Conservation (phyloP, 139 green algal genomes). For the Picochlorum sp. region DNA sequence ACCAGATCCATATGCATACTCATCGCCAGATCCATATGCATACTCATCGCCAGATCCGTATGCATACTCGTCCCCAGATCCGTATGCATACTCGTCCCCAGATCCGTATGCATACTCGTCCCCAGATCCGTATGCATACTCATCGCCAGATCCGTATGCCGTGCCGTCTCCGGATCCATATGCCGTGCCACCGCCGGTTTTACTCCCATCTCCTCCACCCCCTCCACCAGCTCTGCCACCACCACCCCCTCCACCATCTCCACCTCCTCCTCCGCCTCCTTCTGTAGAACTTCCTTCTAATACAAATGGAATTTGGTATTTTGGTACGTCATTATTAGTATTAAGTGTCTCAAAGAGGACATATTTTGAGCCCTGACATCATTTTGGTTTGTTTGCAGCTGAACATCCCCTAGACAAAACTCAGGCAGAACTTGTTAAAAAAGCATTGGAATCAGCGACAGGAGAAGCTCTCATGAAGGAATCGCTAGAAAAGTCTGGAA, state of each 20-base stretch:
- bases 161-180: not conserved
- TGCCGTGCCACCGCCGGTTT: not conserved
- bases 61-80: not conserved
- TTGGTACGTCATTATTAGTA: not conserved
- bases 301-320: constrained; percentile 12
- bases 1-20: not conserved
- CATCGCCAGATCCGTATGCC: not conserved
- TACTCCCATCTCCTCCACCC: constrained; percentile 1
- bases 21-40: not conserved
- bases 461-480: not conserved
- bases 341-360: not conserved
- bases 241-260: not conserved
- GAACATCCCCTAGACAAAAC: not conserved
- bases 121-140: not conserved
- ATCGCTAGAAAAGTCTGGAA: not conserved
- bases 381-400: not conserved
- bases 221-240: constrained; percentile 1
- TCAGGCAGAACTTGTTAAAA: not conserved
- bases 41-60: not conserved
- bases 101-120: not conserved
- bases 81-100: not conserved
- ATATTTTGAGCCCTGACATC: no score
- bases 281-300: not conserved
- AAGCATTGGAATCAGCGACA: not conserved
- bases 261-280: constrained; percentile 1